Percentiles rank a stretch among this genome's conserved stretches.
These are phyloP conservation scores for Tubosaeta sp. DNA, from an alignment of 768 basidiomycete genomes.

Conservation along the genomic window DNA sequence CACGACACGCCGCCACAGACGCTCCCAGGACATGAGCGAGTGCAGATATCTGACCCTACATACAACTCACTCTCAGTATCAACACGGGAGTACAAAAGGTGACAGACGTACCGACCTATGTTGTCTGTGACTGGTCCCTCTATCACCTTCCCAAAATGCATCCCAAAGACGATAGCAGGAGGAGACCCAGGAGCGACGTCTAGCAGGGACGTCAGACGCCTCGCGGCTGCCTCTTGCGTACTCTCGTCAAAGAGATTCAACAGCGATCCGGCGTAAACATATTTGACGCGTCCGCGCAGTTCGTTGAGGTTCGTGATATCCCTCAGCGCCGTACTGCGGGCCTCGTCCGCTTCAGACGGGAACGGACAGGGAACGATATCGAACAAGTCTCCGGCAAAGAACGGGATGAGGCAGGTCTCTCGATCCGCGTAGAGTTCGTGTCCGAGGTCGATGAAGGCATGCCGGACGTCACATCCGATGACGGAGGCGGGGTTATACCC, in stretches of 20 bases:
- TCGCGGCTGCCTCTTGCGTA: constrained; percentile 30
- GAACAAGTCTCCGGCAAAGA: constrained; percentile 31
- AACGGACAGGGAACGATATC: constrained; percentile 9
- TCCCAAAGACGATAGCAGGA: constrained; percentile 30
- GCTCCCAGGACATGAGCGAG: constrained; percentile 27
- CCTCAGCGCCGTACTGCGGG: background rate
- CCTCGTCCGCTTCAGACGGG: background rate
- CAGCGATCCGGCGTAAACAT: constrained; percentile 31
- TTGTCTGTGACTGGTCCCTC: constrained; percentile 28
- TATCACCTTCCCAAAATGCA: constrained; percentile 25
- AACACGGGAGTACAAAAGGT: background rate
- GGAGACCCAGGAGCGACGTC: constrained; percentile 17
- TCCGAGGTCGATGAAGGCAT: background rate
- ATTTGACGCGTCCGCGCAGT: constrained; percentile 22
- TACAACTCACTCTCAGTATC: constrained; percentile 7
- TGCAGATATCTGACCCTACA: constrained; percentile 21
- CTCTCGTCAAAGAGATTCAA: constrained; percentile 35
- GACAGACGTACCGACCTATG: constrained; percentile 7
- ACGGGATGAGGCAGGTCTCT: constrained; percentile 17
- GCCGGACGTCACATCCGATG: background rate
- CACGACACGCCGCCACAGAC: constrained; percentile 28
- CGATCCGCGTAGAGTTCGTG: background rate
- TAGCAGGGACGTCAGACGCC: constrained; percentile 24
- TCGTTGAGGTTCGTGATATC: constrained; percentile 18
- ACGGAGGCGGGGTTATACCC: background rate